Evolutionary conservation across 257 asterid species (phyloP), one percentile per base, ranked within the genome.

Genomic region (Mentha longifolia): DNA sequence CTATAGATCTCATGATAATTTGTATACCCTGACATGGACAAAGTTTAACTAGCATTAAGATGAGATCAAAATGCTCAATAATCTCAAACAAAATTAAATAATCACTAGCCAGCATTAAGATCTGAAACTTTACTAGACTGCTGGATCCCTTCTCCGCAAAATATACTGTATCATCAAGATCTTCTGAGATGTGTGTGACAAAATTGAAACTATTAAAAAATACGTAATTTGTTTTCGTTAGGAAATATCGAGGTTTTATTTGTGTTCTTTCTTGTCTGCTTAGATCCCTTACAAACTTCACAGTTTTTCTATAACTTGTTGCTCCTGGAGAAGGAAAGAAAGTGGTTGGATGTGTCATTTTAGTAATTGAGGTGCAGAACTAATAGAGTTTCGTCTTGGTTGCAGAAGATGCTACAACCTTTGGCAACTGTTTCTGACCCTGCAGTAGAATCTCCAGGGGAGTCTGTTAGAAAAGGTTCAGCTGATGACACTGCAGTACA

Each of bases 371-470:
- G 46, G 41, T 41, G 60, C 71, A 69, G 57, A 59, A 64, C 68
- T 74, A 52, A 62, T 19, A 63, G 13, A 52, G 9, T 37, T 77
- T 61, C 55, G 59, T 76, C 67, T 72, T 39, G 58, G 47, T 59
- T 75, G 84, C 82, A 87, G 88, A 79, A 71, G 39, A 55, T 35
- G 20, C 66, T 74, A 6, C 76, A 55, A 52, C 64, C 65, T 61
- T 45, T 61, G 42, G 64, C 61, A 6, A 72, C 65, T 71, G 49
- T 25, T 59, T 65, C 68, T 25, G 79, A 68, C 14, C 47, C 59
- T 75, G 81, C 70, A 59, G 60, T 12, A 45, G 73, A 25, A 67
- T 50, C 55, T 63, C 61, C 66, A 1, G 65, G 35, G 57, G 78
- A 64, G 50, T 61, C 66, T 41, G 63, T 20, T 57, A 72, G 28